Conservation (phyloP, 768 basidiomycete species). For the Clathrus columnatus region DNA sequence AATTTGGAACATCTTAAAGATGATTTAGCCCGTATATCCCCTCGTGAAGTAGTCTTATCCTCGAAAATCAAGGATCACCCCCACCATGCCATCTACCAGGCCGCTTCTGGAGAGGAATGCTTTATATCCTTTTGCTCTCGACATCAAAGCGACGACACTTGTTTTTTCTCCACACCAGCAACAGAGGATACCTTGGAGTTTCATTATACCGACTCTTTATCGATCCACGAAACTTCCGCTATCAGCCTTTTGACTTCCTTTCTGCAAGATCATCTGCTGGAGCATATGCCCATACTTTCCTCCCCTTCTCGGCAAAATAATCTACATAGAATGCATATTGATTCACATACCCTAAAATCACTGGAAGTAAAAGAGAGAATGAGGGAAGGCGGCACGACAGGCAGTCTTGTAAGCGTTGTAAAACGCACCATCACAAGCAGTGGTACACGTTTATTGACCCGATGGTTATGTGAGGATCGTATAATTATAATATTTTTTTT, state of each 20-base stretch:
- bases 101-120: slow-evolving; percentile 44
- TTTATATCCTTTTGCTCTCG: slow-evolving; percentile 38
- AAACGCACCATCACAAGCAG: slow-evolving; percentile 72
- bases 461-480: slow-evolving; percentile 62
- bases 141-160: slow-evolving; percentile 20
- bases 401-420: slow-evolving; percentile 65
- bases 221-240: slow-evolving; percentile 43
- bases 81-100: slow-evolving; percentile 38
- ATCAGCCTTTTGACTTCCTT: slow-evolving; percentile 55
- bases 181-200: not conserved
- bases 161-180: not conserved
- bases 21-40: slow-evolving; percentile 71
- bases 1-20: slow-evolving; percentile 54
- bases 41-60: slow-evolving; percentile 74
- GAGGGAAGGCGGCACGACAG: slow-evolving; percentile 62
- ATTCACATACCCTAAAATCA: slow-evolving; percentile 81
- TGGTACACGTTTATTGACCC: slow-evolving; percentile 63
- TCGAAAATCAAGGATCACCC: slow-evolving; percentile 27
- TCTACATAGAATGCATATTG: slow-evolving; percentile 73
- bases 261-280: slow-evolving; percentile 60
- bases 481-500: not conserved
- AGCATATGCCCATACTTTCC: slow-evolving; percentile 63
- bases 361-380: slow-evolving; percentile 74
- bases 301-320: slow-evolving; percentile 47
- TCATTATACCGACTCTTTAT: slow-evolving; percentile 15